phyloP scores from a whole-genome alignment of 306 rosid species.

The Luffa aegyptiaca region DNA sequence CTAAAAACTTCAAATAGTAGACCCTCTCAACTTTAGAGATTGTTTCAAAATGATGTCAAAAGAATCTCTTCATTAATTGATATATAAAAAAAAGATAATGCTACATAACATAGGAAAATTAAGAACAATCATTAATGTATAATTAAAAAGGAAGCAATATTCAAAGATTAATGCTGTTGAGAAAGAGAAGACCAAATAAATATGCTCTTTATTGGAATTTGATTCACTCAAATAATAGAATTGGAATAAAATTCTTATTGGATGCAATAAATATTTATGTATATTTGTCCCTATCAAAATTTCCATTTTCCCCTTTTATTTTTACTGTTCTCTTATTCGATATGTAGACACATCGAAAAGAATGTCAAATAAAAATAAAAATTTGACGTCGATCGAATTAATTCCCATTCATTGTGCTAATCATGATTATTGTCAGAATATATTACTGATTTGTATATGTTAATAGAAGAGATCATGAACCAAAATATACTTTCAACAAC shows the following conservation, averaged over 20 bases:
- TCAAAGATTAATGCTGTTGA: neutral
- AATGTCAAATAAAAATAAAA: neutral
- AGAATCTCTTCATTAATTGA: neutral
- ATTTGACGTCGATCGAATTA: neutral
- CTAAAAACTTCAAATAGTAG: too few species aligned
- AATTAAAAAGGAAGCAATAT: neutral
- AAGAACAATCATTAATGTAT: neutral
- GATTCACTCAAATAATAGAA: slow-evolving; percentile 1
- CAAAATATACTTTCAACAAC: too few species aligned
- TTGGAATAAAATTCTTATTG: neutral
- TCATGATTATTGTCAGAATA: neutral
- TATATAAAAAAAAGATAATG: neutral
- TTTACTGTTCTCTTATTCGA: neutral
- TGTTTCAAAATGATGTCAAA: too few species aligned
- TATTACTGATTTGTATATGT: neutral
- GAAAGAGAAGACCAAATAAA: neutral
- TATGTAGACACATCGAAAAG: neutral
- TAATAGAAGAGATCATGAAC: neutral
- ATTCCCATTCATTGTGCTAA: neutral
- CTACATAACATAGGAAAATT: neutral
- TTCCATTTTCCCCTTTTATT: neutral
- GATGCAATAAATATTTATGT: neutral
- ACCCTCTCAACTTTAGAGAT: too few species aligned
- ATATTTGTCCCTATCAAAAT: neutral
- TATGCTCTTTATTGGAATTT: neutral